Percentiles rank a stretch among this genome's conserved stretches.
phyloP scores from a whole-genome alignment of 495 filamentous ascomycete genomes.

The Symbiotaphrina buchneri region DNA sequence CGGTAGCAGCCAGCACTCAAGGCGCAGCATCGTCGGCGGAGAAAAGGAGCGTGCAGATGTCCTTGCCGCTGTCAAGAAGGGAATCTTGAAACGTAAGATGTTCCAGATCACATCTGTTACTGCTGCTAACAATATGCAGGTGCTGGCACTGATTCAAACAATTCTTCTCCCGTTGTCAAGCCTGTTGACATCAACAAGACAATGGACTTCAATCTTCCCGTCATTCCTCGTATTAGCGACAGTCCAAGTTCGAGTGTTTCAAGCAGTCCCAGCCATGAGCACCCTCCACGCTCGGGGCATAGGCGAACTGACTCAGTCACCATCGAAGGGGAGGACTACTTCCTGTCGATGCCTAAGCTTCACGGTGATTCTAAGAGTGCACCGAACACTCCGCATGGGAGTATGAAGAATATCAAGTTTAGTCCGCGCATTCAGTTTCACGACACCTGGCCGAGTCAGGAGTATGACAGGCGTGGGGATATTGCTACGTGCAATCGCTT shows the following conservation, averaged over 20 bases:
- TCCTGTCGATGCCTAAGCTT: conserved; percentile 49
- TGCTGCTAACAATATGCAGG: conserved; percentile 14
- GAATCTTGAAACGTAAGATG: conserved; percentile 75
- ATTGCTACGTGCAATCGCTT: conserved; percentile 95
- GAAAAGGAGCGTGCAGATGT: conserved; percentile 83
- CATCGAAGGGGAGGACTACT: conserved; percentile 74
- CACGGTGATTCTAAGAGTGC: conserved; percentile 44
- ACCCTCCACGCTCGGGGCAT: conserved; percentile 25
- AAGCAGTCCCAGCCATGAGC: conserved; percentile 59
- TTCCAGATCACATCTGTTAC: background rate
- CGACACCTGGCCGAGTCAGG: conserved; percentile 84
- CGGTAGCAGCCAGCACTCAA: conserved; percentile 14
- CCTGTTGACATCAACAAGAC: conserved; percentile 26
- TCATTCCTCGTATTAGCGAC: conserved; percentile 37
- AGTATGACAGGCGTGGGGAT: conserved; percentile 92
- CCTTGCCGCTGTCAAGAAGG: conserved; percentile 71
- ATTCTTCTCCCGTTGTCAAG: conserved; percentile 39
- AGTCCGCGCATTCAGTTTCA: conserved; percentile 86
- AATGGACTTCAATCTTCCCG: conserved; percentile 26
- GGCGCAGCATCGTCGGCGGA: conserved; percentile 78
- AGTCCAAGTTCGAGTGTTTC: conserved; percentile 66
- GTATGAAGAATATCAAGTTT: conserved; percentile 53
- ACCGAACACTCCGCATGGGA: conserved; percentile 51
- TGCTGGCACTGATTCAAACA: conserved; percentile 34
- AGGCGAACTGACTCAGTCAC: conserved; percentile 40